phyloP scores from a whole-genome alignment of 2,329 filamentous ascomycete genomes.

The Amauroascus niger region DNA sequence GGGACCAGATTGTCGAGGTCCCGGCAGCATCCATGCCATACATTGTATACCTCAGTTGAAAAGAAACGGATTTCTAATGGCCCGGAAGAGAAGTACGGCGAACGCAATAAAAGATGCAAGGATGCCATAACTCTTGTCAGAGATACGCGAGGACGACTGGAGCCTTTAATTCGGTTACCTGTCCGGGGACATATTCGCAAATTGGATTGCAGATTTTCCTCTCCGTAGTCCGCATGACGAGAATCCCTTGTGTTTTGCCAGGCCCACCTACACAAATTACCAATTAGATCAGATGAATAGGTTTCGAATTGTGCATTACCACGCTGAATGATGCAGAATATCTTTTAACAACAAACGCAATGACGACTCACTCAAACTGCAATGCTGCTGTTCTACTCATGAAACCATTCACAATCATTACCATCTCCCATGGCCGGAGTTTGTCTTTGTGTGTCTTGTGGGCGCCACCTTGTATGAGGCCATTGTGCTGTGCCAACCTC shows the following conservation, averaged over 20 bases:
- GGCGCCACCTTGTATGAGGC: constrained; percentile 69
- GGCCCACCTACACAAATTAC: constrained; percentile 58
- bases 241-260: constrained; percentile 78
- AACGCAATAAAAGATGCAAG: constrained; percentile 67
- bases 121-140: constrained; percentile 65
- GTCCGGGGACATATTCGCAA: constrained; percentile 29
- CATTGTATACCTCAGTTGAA: constrained; percentile 53
- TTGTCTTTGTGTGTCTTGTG: constrained; percentile 57
- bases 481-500: constrained; percentile 87
- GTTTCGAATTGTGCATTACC: background rate
- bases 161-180: constrained; percentile 39
- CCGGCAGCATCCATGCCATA: constrained; percentile 56
- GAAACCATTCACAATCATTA: constrained; percentile 76
- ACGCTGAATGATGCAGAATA: background rate
- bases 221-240: constrained; percentile 59
- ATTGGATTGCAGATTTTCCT: constrained; percentile 30
- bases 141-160: constrained; percentile 49
- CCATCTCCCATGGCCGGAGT: constrained; percentile 84
- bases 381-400: constrained; percentile 76
- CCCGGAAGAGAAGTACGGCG: constrained; percentile 72
- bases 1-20: constrained; percentile 42
- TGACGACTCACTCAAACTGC: constrained; percentile 70
- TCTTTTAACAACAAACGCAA: background rate
- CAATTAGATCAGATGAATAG: background rate
- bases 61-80: constrained; percentile 77